Evolutionary conservation across 257 asterid species (phyloP), one percentile per base, ranked within the genome.

Genomic region (Perilla frutescens): DNA sequence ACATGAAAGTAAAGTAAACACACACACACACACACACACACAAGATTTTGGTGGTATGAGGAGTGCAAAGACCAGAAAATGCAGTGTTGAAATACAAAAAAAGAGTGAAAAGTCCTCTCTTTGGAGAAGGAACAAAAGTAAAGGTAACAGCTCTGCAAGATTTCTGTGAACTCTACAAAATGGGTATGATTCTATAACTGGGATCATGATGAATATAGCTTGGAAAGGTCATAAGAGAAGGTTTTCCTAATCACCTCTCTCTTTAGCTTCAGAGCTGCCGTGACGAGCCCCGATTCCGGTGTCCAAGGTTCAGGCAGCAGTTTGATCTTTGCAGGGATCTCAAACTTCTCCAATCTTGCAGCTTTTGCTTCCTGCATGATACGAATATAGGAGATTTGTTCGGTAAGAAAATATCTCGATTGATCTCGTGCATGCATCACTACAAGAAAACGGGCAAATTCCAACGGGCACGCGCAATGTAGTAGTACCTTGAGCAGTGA

Each of bases 261-360:
- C 88, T 88, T 94, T 66, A 94, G 81, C 87, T 94, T 94, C 58
- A 94, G 87, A 63, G 98, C 97, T 36, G 96, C 91, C 6, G 98
- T 94, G 36, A 94, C 96, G 70, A 94, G 91, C 43, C 96, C 98
- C 4, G 95, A 88, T 77, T 94, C 98, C 1, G 96, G 97, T 20
- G 97, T 91, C 98, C 98, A 94, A 1, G 94, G 84, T 39, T 94
- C 97, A 0, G 96, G 74, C 68, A 94, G 72, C 79, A 94, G 43
- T 75, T 91, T 88, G 81, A 94, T 88, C 90, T 83, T 89, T 43
- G 88, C 89, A 53, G 98, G 98, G 59, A 80, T 79, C 81, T 91
- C 98, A 45, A 86, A 91, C 80, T 85, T 94, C 84, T 94, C 97
- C 87, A 94, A 65, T 82, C 39, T 86, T 10, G 96, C 94, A 14